A percentile compares a stretch with the other conserved stretches of the same genome.
phyloP scores from a whole-genome alignment of 202 grass and related monocot genomes.

The Hordeum pubiflorum region DNA sequence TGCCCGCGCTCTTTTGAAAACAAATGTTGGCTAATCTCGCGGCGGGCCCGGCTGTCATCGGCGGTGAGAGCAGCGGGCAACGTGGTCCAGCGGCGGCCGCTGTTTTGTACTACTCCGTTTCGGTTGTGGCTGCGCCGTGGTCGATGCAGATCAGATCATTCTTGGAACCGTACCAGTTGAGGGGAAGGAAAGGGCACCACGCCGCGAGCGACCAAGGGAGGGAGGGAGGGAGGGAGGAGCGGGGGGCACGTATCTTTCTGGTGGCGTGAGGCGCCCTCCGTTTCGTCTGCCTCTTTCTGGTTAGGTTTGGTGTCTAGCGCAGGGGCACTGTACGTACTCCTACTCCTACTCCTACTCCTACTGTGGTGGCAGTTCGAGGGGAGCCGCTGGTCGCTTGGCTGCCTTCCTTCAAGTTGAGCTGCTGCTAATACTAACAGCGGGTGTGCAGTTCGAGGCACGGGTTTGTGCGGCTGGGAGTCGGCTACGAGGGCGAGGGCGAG shows the following conservation, averaged over 20 bases:
- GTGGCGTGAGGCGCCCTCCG: constrained; percentile 4
- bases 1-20: neutral
- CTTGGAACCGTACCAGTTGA: constrained; percentile 1
- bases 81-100: neutral
- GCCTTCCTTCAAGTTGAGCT: constrained; percentile 8
- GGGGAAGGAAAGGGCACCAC: neutral
- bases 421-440: neutral
- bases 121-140: neutral
- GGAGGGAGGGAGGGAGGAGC: neutral
- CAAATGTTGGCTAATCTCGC: neutral
- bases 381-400: neutral
- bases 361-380: neutral
- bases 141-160: constrained; percentile 17
- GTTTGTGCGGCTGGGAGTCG: constrained; percentile 47
- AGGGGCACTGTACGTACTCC: neutral
- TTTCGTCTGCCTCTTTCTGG: neutral
- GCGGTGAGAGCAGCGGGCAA: neutral
- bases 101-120: neutral
- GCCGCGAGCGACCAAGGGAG: neutral
- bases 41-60: neutral
- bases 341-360: no score
- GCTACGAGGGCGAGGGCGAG: constrained; percentile 6
- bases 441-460: constrained; percentile 15
- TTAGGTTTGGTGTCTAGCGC: constrained; percentile 24
- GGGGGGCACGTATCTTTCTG: neutral